Conservation (phyloP, 2,329 filamentous ascomycete genomes). For the Trichothecium sympodiale region DNA sequence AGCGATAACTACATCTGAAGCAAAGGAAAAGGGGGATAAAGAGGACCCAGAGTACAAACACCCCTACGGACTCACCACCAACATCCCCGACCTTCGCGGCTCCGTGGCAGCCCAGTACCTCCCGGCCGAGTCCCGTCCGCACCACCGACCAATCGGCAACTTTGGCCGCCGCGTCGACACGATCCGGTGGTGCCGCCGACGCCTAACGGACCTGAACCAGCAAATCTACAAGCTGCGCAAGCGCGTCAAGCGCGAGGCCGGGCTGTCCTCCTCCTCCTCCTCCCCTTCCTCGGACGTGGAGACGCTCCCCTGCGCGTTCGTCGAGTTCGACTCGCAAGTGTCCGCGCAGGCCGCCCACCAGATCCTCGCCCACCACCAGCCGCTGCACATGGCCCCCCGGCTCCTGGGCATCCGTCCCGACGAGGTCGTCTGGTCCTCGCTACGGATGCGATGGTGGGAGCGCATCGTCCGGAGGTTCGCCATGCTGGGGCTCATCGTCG, state of each 20-base stretch:
- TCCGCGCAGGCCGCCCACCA: constrained; percentile 83
- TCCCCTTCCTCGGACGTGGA: too few species aligned
- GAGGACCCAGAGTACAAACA: constrained; percentile 23
- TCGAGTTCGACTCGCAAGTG: constrained; percentile 76
- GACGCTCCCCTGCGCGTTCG: constrained; percentile 68
- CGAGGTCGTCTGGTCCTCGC: constrained; percentile 80
- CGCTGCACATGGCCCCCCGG: constrained; percentile 73
- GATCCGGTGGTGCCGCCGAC: constrained; percentile 72
- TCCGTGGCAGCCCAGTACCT: constrained; percentile 65
- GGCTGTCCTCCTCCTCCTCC: too few species aligned
- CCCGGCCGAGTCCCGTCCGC: constrained; percentile 60
- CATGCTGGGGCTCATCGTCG: constrained; percentile 61
- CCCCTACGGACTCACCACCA: constrained; percentile 21
- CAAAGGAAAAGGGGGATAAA: constrained; percentile 5
- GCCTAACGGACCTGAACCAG: constrained; percentile 25
- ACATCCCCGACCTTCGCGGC: constrained; percentile 28
- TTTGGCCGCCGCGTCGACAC: constrained; percentile 88
- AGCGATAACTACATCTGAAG: constrained; percentile 4
- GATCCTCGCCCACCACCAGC: constrained; percentile 71
- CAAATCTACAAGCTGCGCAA: constrained; percentile 50
- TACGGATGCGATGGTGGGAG: constrained; percentile 82
- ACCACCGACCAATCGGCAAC: constrained; percentile 55
- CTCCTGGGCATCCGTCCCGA: constrained; percentile 70
- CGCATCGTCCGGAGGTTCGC: constrained; percentile 60
- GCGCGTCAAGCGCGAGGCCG: constrained; percentile 3